These are phyloP conservation scores for Tardiomyces digboiensis DNA, from an alignment of 1,139 yeast species.

Conservation along the genomic window DNA sequence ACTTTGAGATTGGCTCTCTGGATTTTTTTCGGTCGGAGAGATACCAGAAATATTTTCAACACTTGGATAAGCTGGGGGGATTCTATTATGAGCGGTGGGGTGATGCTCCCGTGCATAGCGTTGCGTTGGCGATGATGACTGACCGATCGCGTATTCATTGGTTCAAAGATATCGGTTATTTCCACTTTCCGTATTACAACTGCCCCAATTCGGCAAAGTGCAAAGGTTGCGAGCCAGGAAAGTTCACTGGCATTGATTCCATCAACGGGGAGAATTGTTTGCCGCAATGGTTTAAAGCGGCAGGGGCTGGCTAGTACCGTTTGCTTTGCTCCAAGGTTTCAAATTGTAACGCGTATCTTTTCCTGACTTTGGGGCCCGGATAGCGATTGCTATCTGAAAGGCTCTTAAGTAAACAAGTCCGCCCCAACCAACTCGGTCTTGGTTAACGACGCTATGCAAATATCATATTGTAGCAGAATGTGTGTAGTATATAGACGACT, in stretches of 20 bases:
- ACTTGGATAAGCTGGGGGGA: constrained; percentile 61
- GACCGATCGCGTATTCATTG: constrained; percentile 66
- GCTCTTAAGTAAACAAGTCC: too few species aligned
- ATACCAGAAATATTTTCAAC: constrained; percentile 53
- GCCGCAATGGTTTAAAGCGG: constrained; percentile 54
- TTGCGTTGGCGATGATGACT: constrained; percentile 67
- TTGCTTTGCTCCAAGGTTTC: too few species aligned
- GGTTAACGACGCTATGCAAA: too few species aligned
- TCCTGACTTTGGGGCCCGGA: too few species aligned
- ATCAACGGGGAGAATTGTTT: constrained; percentile 61
- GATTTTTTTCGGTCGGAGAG: constrained; percentile 64
- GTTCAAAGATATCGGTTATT: constrained; percentile 83
- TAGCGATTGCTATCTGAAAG: too few species aligned
- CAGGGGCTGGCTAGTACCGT: constrained; percentile 11
- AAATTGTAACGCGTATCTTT: too few species aligned
- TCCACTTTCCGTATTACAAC: constrained; percentile 61
- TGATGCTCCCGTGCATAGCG: constrained; percentile 80
- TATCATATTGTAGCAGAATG: too few species aligned
- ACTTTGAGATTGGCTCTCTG: constrained; percentile 74
- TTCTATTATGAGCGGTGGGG: constrained; percentile 91
- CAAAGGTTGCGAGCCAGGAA: constrained; percentile 36
- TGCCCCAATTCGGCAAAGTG: constrained; percentile 42
- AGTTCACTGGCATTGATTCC: constrained; percentile 35
- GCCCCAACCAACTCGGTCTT: too few species aligned
- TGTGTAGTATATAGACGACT: too few species aligned